Percentiles rank a stretch among this genome's conserved stretches.
phyloP scores from a whole-genome alignment of 768 basidiomycete genomes.

The Mycena olivaceomarginata region DNA sequence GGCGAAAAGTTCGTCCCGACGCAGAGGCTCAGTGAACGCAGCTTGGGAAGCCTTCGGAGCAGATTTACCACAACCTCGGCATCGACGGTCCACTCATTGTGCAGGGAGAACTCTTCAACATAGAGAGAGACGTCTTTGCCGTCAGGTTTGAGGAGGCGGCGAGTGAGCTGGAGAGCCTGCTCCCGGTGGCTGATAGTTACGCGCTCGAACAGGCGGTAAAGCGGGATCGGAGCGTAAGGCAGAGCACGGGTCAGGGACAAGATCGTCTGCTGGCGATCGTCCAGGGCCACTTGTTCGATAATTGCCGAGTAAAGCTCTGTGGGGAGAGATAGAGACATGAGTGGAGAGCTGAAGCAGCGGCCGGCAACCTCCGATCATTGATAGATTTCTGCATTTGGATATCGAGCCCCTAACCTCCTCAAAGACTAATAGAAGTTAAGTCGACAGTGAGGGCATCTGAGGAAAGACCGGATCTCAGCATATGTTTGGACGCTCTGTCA shows the following conservation, averaged over 20 bases:
- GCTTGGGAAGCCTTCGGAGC: slow-evolving; percentile 71
- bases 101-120: slow-evolving; percentile 71
- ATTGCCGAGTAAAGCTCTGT: slow-evolving; percentile 81
- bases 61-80: slow-evolving; percentile 85
- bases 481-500: too few relatives aligned
- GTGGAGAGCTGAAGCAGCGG: not conserved
- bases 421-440: not conserved
- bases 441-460: not conserved
- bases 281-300: slow-evolving; percentile 68
- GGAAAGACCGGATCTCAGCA: too few relatives aligned
- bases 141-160: slow-evolving; percentile 65
- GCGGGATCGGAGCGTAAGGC: slow-evolving; percentile 75
- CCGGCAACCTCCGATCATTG: not conserved
- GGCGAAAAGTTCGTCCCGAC: slow-evolving; percentile 87
- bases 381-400: not conserved
- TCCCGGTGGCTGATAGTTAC: slow-evolving; percentile 70
- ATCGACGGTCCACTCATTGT: slow-evolving; percentile 80
- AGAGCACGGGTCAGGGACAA: slow-evolving; percentile 79
- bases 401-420: too few relatives aligned
- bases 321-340: slow-evolving; percentile 63
- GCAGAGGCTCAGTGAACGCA: slow-evolving; percentile 74
- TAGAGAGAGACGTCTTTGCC: slow-evolving; percentile 54
- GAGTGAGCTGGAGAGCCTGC: slow-evolving; percentile 76
- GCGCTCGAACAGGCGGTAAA: slow-evolving; percentile 73
- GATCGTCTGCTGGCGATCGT: slow-evolving; percentile 70